Conservation (phyloP, 2,329 filamentous ascomycete genomes). For the Cephalotrichum gorgonifer region DNA sequence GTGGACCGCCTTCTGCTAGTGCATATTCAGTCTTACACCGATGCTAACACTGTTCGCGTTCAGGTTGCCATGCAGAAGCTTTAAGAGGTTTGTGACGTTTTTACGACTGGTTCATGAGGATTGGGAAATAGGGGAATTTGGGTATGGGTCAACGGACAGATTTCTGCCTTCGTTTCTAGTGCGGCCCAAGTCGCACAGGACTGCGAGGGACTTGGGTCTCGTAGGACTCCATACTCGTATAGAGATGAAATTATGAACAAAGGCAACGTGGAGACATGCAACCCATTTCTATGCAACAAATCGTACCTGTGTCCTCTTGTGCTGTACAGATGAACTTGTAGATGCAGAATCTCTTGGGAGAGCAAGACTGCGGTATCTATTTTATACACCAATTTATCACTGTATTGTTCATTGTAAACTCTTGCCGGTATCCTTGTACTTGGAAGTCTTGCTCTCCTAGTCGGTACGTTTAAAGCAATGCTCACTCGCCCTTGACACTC, state of each 20-base stretch:
- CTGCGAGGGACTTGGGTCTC: not conserved
- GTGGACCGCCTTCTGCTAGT: slow-evolving; percentile 31
- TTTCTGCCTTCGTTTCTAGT: not conserved
- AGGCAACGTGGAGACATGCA: slow-evolving; percentile 1
- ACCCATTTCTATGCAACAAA: not conserved
- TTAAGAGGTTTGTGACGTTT: slow-evolving; percentile 38
- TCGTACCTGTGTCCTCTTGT: not conserved
- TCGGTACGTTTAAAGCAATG: no score
- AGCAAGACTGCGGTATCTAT: no score
- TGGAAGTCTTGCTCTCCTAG: no score
- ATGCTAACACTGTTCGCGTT: slow-evolving; percentile 13
- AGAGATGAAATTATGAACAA: slow-evolving; percentile 5
- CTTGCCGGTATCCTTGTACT: no score
- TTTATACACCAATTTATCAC: no score
- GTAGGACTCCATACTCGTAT: slow-evolving; percentile 1
- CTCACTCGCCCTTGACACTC: no score
- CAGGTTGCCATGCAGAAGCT: slow-evolving; percentile 90
- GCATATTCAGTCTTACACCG: not conserved
- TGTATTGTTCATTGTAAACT: no score
- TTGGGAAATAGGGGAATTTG: not conserved
- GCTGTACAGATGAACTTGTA: no score
- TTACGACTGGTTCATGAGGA: slow-evolving; percentile 5
- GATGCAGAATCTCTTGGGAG: no score
- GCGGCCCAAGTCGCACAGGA: not conserved
- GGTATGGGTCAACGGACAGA: slow-evolving; percentile 4